Evolutionary conservation across 352 stramenopile genomes (phyloP).

Genomic region (Phytophthora vignae): DNA sequence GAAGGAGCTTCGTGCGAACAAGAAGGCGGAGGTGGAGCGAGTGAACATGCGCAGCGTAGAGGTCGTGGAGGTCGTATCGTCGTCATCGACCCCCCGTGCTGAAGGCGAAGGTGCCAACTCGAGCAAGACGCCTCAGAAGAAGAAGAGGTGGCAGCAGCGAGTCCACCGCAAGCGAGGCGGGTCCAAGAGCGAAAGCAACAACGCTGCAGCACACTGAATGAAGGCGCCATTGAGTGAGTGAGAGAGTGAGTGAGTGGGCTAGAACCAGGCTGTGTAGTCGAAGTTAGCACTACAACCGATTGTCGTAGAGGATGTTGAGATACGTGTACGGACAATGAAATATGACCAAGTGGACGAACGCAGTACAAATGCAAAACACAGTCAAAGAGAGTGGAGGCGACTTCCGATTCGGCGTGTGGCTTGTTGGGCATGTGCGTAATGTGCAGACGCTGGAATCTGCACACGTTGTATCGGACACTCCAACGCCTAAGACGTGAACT

Average conservation of each 20-base stretch:
- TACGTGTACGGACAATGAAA: constrained; percentile 21
- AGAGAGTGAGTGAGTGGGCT: background rate
- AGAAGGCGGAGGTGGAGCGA: constrained; percentile 14
- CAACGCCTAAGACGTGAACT: background rate
- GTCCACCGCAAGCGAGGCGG: constrained; percentile 21
- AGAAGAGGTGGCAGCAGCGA: constrained; percentile 35
- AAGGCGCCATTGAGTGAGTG: background rate
- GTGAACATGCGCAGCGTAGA: constrained; percentile 15
- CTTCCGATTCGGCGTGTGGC: background rate
- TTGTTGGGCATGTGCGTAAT: background rate
- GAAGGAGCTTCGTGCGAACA: constrained; percentile 15
- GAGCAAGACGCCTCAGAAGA: constrained; percentile 33
- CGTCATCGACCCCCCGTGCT: constrained; percentile 8
- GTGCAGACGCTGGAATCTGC: background rate
- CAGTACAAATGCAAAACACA: too few species aligned
- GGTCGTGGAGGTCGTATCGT: constrained; percentile 3
- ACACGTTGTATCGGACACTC: background rate
- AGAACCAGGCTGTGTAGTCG: background rate
- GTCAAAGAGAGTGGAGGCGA: background rate
- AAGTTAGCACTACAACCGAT: constrained; percentile 1
- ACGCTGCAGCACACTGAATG: constrained; percentile 17
- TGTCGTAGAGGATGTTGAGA: constrained; percentile 2
- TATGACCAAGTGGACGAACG: constrained; percentile 8
- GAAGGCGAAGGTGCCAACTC: constrained; percentile 13
- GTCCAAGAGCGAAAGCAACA: constrained; percentile 24